A percentile compares a stretch with the other conserved stretches of the same genome.
These are phyloP conservation scores for Stephanodiscus minutulus DNA, from an alignment of 108 stramenopile genomes.

Conservation along the genomic window DNA sequence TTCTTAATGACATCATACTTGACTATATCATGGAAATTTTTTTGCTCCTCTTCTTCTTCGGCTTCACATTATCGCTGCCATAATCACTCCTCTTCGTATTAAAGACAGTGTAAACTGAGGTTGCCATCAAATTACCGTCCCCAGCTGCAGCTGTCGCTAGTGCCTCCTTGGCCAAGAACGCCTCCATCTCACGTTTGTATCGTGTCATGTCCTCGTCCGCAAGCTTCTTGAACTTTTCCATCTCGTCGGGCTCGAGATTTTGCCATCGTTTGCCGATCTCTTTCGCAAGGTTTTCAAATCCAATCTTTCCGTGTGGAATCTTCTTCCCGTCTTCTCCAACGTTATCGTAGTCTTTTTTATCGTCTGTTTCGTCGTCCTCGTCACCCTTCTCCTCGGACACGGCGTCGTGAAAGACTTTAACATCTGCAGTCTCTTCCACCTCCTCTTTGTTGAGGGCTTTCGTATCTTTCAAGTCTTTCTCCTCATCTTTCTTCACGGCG, in stretches of 20 bases:
- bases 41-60: not conserved
- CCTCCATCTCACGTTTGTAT: conserved; percentile 74
- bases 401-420: conserved; percentile 11
- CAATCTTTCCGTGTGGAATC: conserved; percentile 75
- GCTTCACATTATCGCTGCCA: not conserved
- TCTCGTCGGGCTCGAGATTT: conserved; percentile 42
- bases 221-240: conserved; percentile 64
- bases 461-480: conserved; percentile 10
- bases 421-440: conserved; percentile 17
- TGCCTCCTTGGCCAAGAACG: conserved; percentile 24
- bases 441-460: conserved; percentile 39
- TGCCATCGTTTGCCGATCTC: conserved; percentile 75
- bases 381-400: conserved; percentile 12
- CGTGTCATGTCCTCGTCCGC: conserved; percentile 71
- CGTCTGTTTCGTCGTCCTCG: not conserved
- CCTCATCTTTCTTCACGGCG: conserved; percentile 1
- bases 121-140: not conserved
- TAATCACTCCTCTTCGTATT: not conserved
- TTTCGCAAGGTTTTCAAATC: conserved; percentile 77
- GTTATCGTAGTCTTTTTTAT: conserved; percentile 32
- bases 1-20: no score
- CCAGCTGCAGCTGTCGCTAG: not conserved
- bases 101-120: not conserved
- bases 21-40: no score
- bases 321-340: conserved; percentile 25